Percentiles rank a stretch among this genome's conserved stretches.
These are phyloP conservation scores for Fusarium sp. DNA, from an alignment of 2,329 filamentous ascomycete genomes.

Conservation along the genomic window DNA sequence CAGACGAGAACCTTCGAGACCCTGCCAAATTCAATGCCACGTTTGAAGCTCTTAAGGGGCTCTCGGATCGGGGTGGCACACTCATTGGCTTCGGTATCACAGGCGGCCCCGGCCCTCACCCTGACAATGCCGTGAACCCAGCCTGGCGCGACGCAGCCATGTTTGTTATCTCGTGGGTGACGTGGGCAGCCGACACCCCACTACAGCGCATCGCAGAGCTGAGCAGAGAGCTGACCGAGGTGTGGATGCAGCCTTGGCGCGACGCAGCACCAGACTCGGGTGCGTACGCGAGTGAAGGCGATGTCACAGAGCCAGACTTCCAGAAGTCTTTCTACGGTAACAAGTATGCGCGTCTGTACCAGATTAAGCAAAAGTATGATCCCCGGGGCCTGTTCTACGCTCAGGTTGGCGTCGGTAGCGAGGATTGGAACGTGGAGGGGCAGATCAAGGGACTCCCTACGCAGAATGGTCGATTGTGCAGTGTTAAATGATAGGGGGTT, in stretches of 20 bases:
- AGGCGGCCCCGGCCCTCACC: not conserved
- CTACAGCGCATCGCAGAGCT: not conserved
- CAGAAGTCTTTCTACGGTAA: conserved; percentile 54
- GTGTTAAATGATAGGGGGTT: not conserved
- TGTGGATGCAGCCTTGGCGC: conserved; percentile 39
- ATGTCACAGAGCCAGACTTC: conserved; percentile 51
- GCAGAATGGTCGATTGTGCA: not conserved
- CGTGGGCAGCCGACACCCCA: not conserved
- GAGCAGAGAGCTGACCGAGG: not conserved
- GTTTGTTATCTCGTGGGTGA: not conserved
- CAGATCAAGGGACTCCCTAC: not conserved
- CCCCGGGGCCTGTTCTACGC: conserved; percentile 56
- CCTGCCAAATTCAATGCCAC: not conserved
- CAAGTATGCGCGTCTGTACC: conserved; percentile 50
- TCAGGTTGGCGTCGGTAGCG: conserved; percentile 57
- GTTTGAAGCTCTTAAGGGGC: not conserved
- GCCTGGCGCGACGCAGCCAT: not conserved
- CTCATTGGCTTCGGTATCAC: not conserved
- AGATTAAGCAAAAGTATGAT: conserved; percentile 59
- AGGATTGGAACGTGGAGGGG: conserved; percentile 50
- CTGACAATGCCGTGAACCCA: not conserved
- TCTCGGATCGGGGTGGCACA: not conserved
- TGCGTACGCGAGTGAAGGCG: conserved; percentile 58
- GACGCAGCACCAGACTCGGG: conserved; percentile 52
- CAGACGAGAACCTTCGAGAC: not conserved